phyloP scores from a whole-genome alignment of 495 filamentous ascomycete species.

The Penicillium ochrochloron region DNA sequence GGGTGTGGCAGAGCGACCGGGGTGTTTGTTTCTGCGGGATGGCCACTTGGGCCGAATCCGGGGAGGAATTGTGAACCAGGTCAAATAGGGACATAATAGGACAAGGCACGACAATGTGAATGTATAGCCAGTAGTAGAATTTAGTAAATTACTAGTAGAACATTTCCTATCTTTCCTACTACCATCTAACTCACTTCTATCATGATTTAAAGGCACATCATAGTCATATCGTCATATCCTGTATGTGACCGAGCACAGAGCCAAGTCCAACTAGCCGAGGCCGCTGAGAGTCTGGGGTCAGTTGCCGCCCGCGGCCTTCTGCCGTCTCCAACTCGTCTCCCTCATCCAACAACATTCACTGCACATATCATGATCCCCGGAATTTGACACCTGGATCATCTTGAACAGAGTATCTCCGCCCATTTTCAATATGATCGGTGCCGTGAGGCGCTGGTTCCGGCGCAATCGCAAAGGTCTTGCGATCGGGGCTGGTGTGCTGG shows the following conservation, averaged over 20 bases:
- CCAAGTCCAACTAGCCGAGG: slow-evolving; percentile 41
- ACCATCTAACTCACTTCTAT: background rate
- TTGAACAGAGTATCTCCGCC: slow-evolving; percentile 18
- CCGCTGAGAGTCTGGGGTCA: slow-evolving; percentile 24
- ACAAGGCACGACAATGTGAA: background rate
- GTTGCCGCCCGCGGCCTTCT: slow-evolving; percentile 28
- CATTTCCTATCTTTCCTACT: too few relatives aligned
- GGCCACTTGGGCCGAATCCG: slow-evolving; percentile 18
- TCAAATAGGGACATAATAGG: background rate
- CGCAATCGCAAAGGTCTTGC: slow-evolving; percentile 90
- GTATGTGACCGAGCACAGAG: background rate
- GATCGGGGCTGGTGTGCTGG: slow-evolving; percentile 82
- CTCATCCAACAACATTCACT: slow-evolving; percentile 17
- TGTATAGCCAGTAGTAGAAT: background rate
- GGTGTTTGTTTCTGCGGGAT: background rate
- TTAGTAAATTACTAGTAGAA: too few relatives aligned
- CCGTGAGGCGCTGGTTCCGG: slow-evolving; percentile 84
- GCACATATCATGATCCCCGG: slow-evolving; percentile 20
- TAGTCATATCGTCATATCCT: background rate
- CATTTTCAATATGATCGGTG: slow-evolving; percentile 69
- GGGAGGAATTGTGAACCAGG: background rate
- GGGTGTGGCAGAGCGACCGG: background rate
- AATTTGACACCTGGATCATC: slow-evolving; percentile 1
- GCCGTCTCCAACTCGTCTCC: slow-evolving; percentile 20
- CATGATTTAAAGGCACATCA: background rate